Conservation (phyloP, 371 early-diverging fungal genomes). For the Saksenaea oblongispora region DNA sequence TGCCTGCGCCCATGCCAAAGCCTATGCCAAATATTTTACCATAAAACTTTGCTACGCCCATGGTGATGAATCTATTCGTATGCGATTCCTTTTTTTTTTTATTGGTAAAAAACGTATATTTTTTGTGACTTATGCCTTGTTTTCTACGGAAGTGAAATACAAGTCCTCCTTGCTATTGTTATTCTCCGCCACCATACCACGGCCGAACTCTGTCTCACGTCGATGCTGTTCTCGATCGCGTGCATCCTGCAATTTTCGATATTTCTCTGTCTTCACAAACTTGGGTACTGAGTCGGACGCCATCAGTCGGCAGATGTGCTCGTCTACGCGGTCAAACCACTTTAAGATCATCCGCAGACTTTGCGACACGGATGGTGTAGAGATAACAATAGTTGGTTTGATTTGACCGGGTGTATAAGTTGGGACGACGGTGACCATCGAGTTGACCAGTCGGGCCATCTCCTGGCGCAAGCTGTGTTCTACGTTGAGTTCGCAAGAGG, state of each 20-base stretch:
- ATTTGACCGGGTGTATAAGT: conserved; percentile 24
- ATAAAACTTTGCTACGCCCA: conserved; percentile 30
- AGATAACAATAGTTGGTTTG: conserved; percentile 38
- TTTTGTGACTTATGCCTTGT: background rate
- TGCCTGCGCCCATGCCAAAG: conserved; percentile 30
- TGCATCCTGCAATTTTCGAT: conserved; percentile 27
- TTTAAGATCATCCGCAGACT: conserved; percentile 43
- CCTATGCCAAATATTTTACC: conserved; percentile 46
- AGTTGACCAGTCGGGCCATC: conserved; percentile 40
- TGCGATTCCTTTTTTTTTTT: background rate
- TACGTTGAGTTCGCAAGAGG: conserved; percentile 61
- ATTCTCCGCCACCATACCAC: background rate
- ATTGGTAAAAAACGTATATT: background rate
- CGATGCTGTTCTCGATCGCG: background rate
- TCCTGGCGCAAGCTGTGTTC: conserved; percentile 49
- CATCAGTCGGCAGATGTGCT: conserved; percentile 74
- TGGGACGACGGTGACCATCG: conserved; percentile 31
- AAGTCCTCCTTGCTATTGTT: background rate
- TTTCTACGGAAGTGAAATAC: conserved; percentile 1
- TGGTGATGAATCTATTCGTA: background rate
- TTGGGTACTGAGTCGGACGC: conserved; percentile 79
- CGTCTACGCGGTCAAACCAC: conserved; percentile 65
- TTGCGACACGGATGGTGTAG: conserved; percentile 26
- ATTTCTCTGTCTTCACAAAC: conserved; percentile 70
- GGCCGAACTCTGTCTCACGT: background rate